A percentile compares a stretch with the other conserved stretches of the same genome.
These are phyloP conservation scores for Gymnopilus junonius DNA, from an alignment of 768 basidiomycete genomes.

Conservation along the genomic window DNA sequence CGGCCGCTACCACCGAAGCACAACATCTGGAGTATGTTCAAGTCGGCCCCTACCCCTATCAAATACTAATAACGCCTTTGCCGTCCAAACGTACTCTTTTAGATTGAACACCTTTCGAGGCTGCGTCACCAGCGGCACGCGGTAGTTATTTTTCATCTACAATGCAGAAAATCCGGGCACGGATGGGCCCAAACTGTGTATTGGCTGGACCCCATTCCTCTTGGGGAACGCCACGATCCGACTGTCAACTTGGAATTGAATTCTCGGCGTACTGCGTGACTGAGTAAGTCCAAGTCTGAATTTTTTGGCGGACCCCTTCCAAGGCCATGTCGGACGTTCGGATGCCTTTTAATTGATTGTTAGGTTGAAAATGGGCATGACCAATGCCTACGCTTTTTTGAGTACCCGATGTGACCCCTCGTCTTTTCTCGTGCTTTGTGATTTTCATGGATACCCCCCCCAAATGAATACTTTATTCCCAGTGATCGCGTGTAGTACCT, in stretches of 20 bases:
- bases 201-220: slow-evolving; percentile 16
- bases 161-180: background rate
- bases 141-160: slow-evolving; percentile 18
- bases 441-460: too few species aligned
- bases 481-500: too few species aligned
- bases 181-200: slow-evolving; percentile 12
- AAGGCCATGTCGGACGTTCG: background rate
- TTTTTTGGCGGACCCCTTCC: slow-evolving; percentile 3
- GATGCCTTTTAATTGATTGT: slow-evolving; percentile 4
- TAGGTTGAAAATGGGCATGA: slow-evolving; percentile 20
- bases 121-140: slow-evolving; percentile 19
- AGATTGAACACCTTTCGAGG: slow-evolving; percentile 18
- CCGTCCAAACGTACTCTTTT: slow-evolving; percentile 2
- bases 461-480: too few species aligned
- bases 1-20: slow-evolving; percentile 18
- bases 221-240: slow-evolving; percentile 13
- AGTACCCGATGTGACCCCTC: too few species aligned
- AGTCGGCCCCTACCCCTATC: slow-evolving; percentile 2
- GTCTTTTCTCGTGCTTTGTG: too few species aligned
- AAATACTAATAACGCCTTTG: slow-evolving; percentile 2
- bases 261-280: slow-evolving; percentile 18
- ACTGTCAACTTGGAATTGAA: slow-evolving; percentile 15
- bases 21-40: slow-evolving; percentile 12
- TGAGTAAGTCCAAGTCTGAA: slow-evolving; percentile 20
- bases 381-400: slow-evolving; percentile 11